phyloP scores from a whole-genome alignment of 1,284 basidiomycete genomes.

The Inonotus obliquus region DNA sequence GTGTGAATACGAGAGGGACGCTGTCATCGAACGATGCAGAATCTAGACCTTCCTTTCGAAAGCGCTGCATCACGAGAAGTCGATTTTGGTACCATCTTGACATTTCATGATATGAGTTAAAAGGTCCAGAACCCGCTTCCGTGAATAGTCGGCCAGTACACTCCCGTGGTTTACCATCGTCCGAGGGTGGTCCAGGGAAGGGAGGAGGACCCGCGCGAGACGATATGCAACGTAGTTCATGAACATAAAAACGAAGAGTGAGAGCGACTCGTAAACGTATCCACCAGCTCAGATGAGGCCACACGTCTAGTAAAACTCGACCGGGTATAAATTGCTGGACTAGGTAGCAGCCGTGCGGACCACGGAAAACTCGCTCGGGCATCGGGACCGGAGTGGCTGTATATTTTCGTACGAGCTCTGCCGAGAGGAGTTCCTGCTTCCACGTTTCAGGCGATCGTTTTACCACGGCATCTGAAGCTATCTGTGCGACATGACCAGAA shows the following conservation, averaged over 20 bases:
- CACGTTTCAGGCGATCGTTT: background rate
- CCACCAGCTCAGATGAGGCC: background rate
- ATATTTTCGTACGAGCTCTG: background rate
- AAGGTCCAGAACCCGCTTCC: background rate
- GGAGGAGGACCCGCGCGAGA: background rate
- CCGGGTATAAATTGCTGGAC: background rate
- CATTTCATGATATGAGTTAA: background rate
- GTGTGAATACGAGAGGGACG: conserved; percentile 27
- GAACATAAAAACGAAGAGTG: background rate
- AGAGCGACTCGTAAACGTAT: background rate
- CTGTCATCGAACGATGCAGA: conserved; percentile 23
- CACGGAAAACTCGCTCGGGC: background rate
- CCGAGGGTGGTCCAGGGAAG: background rate
- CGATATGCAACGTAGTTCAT: background rate
- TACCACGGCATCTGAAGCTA: background rate
- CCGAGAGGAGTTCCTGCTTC: background rate
- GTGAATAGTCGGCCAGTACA: background rate
- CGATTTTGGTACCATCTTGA: background rate
- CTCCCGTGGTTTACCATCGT: background rate
- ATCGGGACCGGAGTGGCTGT: background rate
- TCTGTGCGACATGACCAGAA: background rate
- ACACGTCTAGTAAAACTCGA: background rate
- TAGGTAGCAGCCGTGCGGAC: background rate
- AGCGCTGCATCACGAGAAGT: background rate
- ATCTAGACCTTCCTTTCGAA: background rate